Conservation (phyloP, 2,329 filamentous ascomycete species). For the Pyrenochaeta sp. region DNA sequence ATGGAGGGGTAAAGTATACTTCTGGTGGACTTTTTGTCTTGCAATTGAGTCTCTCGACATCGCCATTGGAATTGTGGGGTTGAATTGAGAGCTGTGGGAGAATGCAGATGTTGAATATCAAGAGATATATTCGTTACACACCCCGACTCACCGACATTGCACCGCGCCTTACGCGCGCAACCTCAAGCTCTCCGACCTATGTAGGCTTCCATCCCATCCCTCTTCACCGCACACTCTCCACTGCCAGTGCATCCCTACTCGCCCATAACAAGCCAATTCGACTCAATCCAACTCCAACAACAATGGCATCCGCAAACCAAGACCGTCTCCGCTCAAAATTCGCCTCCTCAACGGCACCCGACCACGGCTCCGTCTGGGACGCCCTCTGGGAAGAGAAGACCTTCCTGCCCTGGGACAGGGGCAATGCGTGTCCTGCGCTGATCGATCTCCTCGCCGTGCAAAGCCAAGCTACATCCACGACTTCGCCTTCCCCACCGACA, state of each 20-base stretch:
- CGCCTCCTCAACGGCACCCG: slow-evolving; percentile 47
- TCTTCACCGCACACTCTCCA: background rate
- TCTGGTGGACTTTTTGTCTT: no score
- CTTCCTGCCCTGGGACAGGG: slow-evolving; percentile 66
- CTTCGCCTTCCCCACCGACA: slow-evolving; percentile 15
- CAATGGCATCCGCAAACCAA: slow-evolving; percentile 39
- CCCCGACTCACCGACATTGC: no score
- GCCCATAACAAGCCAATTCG: background rate
- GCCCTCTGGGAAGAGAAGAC: slow-evolving; percentile 62
- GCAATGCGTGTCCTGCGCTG: slow-evolving; percentile 65
- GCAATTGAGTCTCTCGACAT: no score
- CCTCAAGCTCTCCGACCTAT: no score
- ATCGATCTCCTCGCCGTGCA: slow-evolving; percentile 63
- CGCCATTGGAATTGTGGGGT: no score
- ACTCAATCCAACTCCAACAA: background rate
- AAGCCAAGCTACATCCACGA: no score
- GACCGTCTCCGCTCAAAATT: slow-evolving; percentile 54
- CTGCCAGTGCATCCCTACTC: background rate
- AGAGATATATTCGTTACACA: no score
- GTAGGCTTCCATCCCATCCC: no score
- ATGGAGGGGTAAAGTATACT: no score
- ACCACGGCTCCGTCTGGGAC: slow-evolving; percentile 59
- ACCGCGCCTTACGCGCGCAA: no score
- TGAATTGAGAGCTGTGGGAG: no score
- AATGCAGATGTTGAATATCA: no score